Evolutionary conservation across 805 yeast species (phyloP), one percentile per base, ranked within the genome.

Genomic region (Kuraishia floccosa): DNA sequence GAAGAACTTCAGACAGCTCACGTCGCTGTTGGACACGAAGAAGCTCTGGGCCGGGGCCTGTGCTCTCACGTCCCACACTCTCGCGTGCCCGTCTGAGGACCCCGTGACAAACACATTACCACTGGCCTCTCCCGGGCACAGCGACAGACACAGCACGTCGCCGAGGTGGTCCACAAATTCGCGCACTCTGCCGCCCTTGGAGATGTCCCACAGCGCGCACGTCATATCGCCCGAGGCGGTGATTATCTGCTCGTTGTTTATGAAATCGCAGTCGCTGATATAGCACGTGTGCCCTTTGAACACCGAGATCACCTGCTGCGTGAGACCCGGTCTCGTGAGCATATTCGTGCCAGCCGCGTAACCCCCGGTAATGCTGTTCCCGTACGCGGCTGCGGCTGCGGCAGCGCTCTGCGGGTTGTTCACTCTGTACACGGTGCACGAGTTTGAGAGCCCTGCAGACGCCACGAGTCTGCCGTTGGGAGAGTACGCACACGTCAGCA

Each of bases 221-320:
- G 89, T 72, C 76, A 76, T 70, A 50, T 86, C 96, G 3, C 94
- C 95, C 25, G 87, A 76, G 1, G 78, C 67, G 0, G 94, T 81
- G 12, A 85, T 44, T 0, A 84, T 49, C 18, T 59, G 60, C 4
- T 63, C 52, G 37, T 77, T 68, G 33, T 61, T 59, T n/a, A 78
- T 34, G 46, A 85, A 87, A 28, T 72, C 76, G 38, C 82, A 63
- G 40, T 76, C 84, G 0, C 89, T 74, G 4, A 87, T 70, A 47
- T 85, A 87, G 28, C 91, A 89, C 6, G 72, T 65, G 52, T 87
- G 96, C 1, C 91, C 91, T 47, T 80, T 77, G 47, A 82, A 68
- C 3, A 74, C 62, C 4, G 76, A 59, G 20, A 65, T 60, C 6
- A 72, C 36, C 3, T 49, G 37, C 14, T 20, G 29, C 6, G 26